A percentile compares a stretch with the other conserved stretches of the same genome.
Conservation (phyloP, 495 filamentous ascomycete species). For the Beverwykella pulmonaria region DNA sequence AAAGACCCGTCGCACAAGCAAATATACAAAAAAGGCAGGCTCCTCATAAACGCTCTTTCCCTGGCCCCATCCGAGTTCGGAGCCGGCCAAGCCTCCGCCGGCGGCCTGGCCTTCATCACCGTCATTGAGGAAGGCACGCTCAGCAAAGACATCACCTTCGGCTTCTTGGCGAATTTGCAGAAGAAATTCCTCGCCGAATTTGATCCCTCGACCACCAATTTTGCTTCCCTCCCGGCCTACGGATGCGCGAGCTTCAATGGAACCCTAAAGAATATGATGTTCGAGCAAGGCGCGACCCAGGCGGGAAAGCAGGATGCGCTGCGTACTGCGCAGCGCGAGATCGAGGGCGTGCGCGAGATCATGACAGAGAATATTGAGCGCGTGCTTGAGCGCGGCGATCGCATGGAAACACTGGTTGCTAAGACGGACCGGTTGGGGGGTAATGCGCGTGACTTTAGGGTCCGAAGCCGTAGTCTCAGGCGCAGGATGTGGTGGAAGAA, state of each 20-base stretch:
- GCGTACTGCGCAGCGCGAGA: slow-evolving; percentile 78
- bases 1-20: slow-evolving; percentile 72
- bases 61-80: slow-evolving; percentile 70
- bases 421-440: slow-evolving; percentile 93
- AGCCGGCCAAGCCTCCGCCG: slow-evolving; percentile 57
- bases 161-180: slow-evolving; percentile 89
- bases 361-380: slow-evolving; percentile 99
- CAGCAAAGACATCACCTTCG: slow-evolving; percentile 86
- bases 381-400: slow-evolving; percentile 88
- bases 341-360: slow-evolving; percentile 89
- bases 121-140: slow-evolving; percentile 76
- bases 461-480: slow-evolving; percentile 81
- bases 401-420: slow-evolving; percentile 93
- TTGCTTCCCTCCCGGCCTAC: slow-evolving; percentile 79
- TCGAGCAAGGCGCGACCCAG: slow-evolving; percentile 78
- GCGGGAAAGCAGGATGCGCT: slow-evolving; percentile 80
- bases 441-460: slow-evolving; percentile 82
- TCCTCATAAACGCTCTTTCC: slow-evolving; percentile 96
- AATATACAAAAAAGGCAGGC: slow-evolving; percentile 86
- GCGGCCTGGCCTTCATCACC: slow-evolving; percentile 78
- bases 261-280: slow-evolving; percentile 75
- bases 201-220: slow-evolving; percentile 69
- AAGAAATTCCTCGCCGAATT: slow-evolving; percentile 81
- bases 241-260: slow-evolving; percentile 85
- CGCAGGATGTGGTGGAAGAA: slow-evolving; percentile 99